Evolutionary conservation across 2,329 filamentous ascomycete species (phyloP), one percentile per base, ranked within the genome.

Genomic region (Fusarium aywerte): DNA sequence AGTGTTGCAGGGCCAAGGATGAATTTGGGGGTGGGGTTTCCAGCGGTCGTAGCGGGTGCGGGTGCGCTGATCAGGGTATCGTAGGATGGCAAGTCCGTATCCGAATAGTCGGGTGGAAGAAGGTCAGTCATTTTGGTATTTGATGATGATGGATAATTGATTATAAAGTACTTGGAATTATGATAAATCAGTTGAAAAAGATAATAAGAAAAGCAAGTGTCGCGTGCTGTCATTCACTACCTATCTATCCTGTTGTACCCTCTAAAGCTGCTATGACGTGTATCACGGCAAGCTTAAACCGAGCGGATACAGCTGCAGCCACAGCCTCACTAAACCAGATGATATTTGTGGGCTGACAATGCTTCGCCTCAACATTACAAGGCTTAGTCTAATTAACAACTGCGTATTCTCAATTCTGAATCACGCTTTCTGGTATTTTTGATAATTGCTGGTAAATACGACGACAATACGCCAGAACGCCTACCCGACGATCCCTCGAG

Each of bases 1-100:
- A 79, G 73, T 2, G 76, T 78, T 6, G 73, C 72, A 18, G 77
- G 78, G 23, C 73, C 73, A 13, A 76, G 59, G 23, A 70, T 51
- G 9, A 60, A 20, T 47, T 35, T 53, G 27, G 53, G 18, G 21
- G 60, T 50, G 47, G 39, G 60, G 33, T 59, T 52, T 32, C 58
- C 51, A 56, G 52, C 27, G 33, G 31, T 31, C 11, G 54, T 33
- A 32, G 49, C 52, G 40, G 43, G 49, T 13, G 50, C 31, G 16
- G 56, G 45, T 53, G 58, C 51, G 29, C 35, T 54, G 35, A 55
- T 36, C 36, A 58, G 40, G 58, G 65, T 66, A 32, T 67, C 58
- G 59, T 75, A 76, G 16, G 74, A 69, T 4, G 74, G 74, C 5
- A 67, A 58, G 2, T 68, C 59, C 13, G 43, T 13, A n/a, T 63